phyloP scores from a whole-genome alignment of 257 asterid species.

The Cinchona pubescens region DNA sequence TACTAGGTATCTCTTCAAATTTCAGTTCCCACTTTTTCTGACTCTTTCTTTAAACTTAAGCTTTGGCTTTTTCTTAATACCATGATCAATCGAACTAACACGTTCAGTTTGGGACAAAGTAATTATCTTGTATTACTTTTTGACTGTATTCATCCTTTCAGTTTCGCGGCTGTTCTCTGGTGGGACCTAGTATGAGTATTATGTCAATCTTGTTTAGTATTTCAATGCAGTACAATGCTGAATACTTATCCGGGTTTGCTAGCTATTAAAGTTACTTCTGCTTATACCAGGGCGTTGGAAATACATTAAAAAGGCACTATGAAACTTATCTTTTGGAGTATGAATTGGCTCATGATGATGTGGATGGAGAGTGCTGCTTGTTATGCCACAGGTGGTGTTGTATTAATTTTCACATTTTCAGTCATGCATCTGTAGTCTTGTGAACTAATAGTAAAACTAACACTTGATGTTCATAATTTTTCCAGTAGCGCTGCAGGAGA shows the following conservation, averaged over 20 bases:
- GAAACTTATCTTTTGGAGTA: slow-evolving; percentile 96
- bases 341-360: slow-evolving; percentile 97
- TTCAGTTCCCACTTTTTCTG: background rate
- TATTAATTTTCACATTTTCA: background rate
- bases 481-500: slow-evolving; percentile 99
- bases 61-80: background rate
- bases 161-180: background rate
- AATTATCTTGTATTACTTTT: background rate
- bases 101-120: background rate
- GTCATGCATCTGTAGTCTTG: background rate
- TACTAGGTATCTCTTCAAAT: background rate
- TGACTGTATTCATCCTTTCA: background rate
- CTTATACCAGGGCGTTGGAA: slow-evolving; percentile 85
- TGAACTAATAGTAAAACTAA: slow-evolving; percentile 27
- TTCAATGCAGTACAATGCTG: background rate
- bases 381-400: slow-evolving; percentile 81
- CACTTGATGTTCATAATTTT: slow-evolving; percentile 18
- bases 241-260: background rate
- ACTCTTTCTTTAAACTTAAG: background rate
- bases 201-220: background rate
- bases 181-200: background rate
- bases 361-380: slow-evolving; percentile 98
- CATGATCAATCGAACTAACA: background rate
- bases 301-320: slow-evolving; percentile 92
- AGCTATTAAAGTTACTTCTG: background rate